These are phyloP conservation scores for Candida sp. DNA, from an alignment of 1,139 yeast genomes.

Conservation along the genomic window DNA sequence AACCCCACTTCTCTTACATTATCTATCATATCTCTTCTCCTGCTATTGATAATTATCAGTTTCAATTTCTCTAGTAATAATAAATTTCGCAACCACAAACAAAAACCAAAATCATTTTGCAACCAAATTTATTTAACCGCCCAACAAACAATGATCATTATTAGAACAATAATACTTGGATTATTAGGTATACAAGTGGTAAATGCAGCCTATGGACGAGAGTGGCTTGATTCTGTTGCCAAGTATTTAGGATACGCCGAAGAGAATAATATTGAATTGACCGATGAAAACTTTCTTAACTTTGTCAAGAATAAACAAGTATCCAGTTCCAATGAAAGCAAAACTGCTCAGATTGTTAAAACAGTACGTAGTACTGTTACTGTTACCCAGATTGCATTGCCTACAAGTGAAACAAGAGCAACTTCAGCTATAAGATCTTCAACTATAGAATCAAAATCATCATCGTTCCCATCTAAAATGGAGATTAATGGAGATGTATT, in stretches of 20 bases:
- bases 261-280: not conserved
- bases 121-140: conserved; percentile 2
- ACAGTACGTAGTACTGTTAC: not conserved
- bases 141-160: conserved; percentile 3
- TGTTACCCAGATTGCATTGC: not conserved
- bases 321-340: not conserved
- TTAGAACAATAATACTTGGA: conserved; percentile 1
- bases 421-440: not conserved
- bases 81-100: not conserved
- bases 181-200: not conserved
- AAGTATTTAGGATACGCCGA: conserved; percentile 1
- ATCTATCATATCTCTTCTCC: too few species aligned
- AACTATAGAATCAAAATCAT: not conserved
- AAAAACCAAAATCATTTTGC: not conserved
- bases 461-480: not conserved
- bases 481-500: not conserved
- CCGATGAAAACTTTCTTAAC: not conserved
- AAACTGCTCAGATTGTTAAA: not conserved
- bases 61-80: too few species aligned
- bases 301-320: not conserved
- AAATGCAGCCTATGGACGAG: not conserved
- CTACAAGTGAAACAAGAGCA: not conserved
- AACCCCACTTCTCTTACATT: too few species aligned
- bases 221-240: conserved; percentile 1
- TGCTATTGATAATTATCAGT: too few species aligned